Percentiles rank a stretch among this genome's conserved stretches.
Evolutionary conservation across 2,329 filamentous ascomycete genomes (phyloP).

Genomic region (Colletotrichum neosansevieriae): DNA sequence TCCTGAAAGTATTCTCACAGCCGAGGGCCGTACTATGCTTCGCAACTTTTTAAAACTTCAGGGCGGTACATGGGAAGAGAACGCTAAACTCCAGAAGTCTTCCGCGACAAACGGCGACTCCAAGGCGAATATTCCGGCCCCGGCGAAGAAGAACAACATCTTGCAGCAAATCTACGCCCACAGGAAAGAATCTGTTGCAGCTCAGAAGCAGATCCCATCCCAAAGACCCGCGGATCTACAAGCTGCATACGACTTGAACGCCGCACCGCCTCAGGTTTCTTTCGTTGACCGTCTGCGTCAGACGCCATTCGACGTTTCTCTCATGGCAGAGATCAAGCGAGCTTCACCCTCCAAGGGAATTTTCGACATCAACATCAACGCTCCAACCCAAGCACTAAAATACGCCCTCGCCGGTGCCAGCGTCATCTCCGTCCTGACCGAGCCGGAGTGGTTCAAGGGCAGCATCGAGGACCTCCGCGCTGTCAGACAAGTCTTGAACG

Average conservation of each 20-base stretch:
- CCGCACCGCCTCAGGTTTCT: conserved; percentile 85
- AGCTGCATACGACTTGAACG: conserved; percentile 85
- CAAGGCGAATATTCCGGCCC: conserved; percentile 44
- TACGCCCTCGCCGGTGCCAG: conserved; percentile 96
- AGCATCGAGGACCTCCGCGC: conserved; percentile 92
- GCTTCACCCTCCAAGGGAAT: conserved; percentile 96
- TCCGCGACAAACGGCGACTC: conserved; percentile 46
- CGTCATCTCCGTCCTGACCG: conserved; percentile 97
- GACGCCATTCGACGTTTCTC: conserved; percentile 87
- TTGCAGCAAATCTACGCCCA: conserved; percentile 91
- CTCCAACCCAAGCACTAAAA: conserved; percentile 88
- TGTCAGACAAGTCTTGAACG: conserved; percentile 88
- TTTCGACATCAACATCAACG: conserved; percentile 88
- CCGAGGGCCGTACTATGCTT: conserved; percentile 88
- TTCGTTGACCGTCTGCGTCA: conserved; percentile 84
- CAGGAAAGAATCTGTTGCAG: conserved; percentile 79
- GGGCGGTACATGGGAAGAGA: conserved; percentile 92
- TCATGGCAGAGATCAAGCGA: conserved; percentile 98
- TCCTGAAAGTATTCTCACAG: conserved; percentile 95
- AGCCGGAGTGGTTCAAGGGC: conserved; percentile 99
- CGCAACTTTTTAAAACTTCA: conserved; percentile 91
- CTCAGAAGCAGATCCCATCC: conserved; percentile 87
- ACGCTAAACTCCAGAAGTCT: conserved; percentile 68
- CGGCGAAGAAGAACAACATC: conserved; percentile 81
- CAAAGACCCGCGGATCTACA: conserved; percentile 86